phyloP scores from a whole-genome alignment of 1,284 basidiomycete genomes.

The Grifola frondosa region DNA sequence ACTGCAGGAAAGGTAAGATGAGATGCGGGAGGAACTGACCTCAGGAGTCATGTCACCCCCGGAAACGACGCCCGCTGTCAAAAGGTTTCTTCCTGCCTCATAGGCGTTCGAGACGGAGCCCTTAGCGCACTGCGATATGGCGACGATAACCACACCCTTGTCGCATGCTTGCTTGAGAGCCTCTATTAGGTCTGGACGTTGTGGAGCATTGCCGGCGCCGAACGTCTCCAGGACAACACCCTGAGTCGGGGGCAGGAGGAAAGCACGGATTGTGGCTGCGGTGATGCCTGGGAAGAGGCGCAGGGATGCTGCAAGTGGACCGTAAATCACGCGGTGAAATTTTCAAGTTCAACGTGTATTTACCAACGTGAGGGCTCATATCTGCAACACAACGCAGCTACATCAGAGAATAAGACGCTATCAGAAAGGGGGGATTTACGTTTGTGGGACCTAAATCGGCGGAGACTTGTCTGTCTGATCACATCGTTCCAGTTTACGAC shows the following conservation, averaged over 20 bases:
- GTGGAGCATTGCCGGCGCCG: constrained; percentile 85
- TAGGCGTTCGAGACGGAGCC: constrained; percentile 81
- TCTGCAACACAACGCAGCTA: constrained; percentile 39
- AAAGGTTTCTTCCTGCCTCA: constrained; percentile 76
- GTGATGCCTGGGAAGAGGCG: constrained; percentile 89
- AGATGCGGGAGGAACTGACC: too few relatives aligned
- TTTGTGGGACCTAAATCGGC: constrained; percentile 82
- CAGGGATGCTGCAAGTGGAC: constrained; percentile 53
- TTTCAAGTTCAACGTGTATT: constrained; percentile 21
- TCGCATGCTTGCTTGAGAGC: constrained; percentile 80
- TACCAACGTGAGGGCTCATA: constrained; percentile 79
- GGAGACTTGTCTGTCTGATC: constrained; percentile 72
- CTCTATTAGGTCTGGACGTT: constrained; percentile 64
- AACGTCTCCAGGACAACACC: constrained; percentile 89
- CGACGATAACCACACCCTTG: constrained; percentile 84
- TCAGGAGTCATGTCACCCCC: constrained; percentile 94
- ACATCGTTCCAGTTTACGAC: constrained; percentile 85
- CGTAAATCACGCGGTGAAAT: neutral
- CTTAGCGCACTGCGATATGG: constrained; percentile 87
- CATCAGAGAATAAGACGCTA: constrained; percentile 2
- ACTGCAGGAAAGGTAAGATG: constrained; percentile 1
- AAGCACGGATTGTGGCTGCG: constrained; percentile 66
- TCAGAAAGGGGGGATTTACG: constrained; percentile 35
- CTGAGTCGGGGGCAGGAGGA: constrained; percentile 67
- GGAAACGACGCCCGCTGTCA: constrained; percentile 72